Base-by-base conservation (phyloP, 352 stramenopile species). In the Pythium chondricola region DNA sequence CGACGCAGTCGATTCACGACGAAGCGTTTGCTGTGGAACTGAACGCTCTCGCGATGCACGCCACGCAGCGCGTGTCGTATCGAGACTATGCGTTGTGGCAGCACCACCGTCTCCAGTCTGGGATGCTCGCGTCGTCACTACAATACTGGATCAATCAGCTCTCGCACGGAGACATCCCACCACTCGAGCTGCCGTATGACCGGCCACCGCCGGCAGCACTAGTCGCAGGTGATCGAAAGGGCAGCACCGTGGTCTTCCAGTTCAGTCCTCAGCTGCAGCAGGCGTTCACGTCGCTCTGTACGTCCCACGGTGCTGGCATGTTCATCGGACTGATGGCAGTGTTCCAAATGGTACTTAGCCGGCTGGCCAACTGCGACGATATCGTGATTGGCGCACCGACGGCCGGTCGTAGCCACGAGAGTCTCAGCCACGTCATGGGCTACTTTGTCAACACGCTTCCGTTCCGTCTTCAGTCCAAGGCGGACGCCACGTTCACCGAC, bases 361-460 rank as follows among this genome's bases (percentile, higher is more conserved):
- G 65, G 0, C 44, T 85, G 6, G 56, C 67, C 0, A 40, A 59
- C 6, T 61, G 58, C 18, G 65, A 70, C 18, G 72, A 78, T 41
- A 65, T 82, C 17, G 56, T 79, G 4, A 74, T 85, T 26, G 73
- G 73, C 0, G 57, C 58, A 0, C 72, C 72, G 4, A 61, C 58
- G 2, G 71, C 70, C 2, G 63, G 60, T 4, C 69, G 73, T 6
- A 63, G 36, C 29, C 42, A 49, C 38, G 35, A 67, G 16, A 53
- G 59, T 1, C 37, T 82, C 0, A 22, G 62, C 17, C 43, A 58
- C 8, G 17, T 81, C 18, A 69, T 85, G 56, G 73, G 70, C 4
- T 83, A 79, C 30, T 85, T 83, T 30, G 68, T 85, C 8, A 82
- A 77, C 27, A 82, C 70, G 7, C 52, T 85, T 14, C 70, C 70